Evolutionary conservation across 129 eudicot species (phyloP), one percentile per base, ranked within the genome.

Genomic region (Arctium minus): DNA sequence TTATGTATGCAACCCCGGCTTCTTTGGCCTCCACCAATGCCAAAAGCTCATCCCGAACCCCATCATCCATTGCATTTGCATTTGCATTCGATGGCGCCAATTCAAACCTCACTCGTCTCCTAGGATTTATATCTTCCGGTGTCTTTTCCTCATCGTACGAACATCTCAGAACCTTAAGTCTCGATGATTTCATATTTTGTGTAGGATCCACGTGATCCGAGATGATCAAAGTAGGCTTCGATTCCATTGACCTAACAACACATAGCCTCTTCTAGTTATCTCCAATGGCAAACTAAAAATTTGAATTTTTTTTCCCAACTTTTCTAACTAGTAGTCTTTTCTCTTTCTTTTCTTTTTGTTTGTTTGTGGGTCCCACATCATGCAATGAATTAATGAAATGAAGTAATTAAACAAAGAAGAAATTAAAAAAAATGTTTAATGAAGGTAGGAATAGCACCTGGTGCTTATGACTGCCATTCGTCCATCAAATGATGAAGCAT

Each of bases 401-500:
- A 22, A 22, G 27, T 22, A 22, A 22, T 22, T 22, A 22, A 22
- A 22, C 27, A 22, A 22, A 22, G 27, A 22, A 22, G 27, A 22
- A 22, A 22, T 22, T 22, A 22, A 22, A 22, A 22, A 22, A 22
- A 22, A 22, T 37, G 5, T 37, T 37, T 4, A 37, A 37, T 37
- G 5, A 3, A 37, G 40, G 40, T 1, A 37, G 10, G 9, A 11
- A 46, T 8, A 46, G 3, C 5, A 33, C 44, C 22, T 56, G 15
- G 92, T 90, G 89, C 98, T 91, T 72, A 96, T 92, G 35, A 95
- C 97, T 0, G 98, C 98, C 98, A 95, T 95, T 77, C 98, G 90
- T 70, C 97, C 97, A 76, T 93, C 98, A 78, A 84, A 87, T 1
- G 98, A 90, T 6, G 92, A n/a, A 71, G 77, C 78, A 50, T 76